These are phyloP conservation scores for Gracilaria vermiculophylla DNA, from an alignment of 23 red algal species.

Conservation along the genomic window DNA sequence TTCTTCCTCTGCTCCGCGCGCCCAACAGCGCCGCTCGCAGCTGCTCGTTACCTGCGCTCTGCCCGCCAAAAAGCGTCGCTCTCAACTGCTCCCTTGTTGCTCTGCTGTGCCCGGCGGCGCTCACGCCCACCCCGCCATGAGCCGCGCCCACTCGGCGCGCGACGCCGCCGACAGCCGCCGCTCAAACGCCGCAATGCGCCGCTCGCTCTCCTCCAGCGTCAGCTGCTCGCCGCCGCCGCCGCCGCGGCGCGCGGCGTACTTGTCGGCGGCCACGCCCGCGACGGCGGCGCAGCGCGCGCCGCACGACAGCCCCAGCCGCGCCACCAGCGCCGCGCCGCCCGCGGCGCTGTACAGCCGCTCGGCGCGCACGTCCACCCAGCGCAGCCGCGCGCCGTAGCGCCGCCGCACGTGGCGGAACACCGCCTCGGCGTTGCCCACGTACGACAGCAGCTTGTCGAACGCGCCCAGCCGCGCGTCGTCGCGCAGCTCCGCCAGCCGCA, in stretches of 20 bases:
- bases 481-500: not conserved
- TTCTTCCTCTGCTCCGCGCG: no score
- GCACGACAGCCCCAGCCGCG: not conserved
- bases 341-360: not conserved
- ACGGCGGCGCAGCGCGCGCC: not conserved
- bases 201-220: not conserved
- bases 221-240: not conserved
- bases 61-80: no score
- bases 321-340: not conserved
- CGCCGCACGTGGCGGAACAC: not conserved
- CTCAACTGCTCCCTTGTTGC: no score
- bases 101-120: not conserved
- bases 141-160: not conserved
- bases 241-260: not conserved
- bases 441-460: conserved; percentile 60
- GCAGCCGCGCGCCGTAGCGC: not conserved
- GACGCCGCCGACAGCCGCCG: not conserved
- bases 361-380: not conserved
- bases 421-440: conserved; percentile 69
- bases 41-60: no score
- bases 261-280: conserved; percentile 18
- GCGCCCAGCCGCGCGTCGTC: conserved; percentile 23
- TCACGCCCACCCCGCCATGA: no score
- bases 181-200: not conserved
- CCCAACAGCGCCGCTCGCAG: no score